Conservation (phyloP, 2,329 filamentous ascomycete species). For the Arthrobotrys sphaeroides region DNA sequence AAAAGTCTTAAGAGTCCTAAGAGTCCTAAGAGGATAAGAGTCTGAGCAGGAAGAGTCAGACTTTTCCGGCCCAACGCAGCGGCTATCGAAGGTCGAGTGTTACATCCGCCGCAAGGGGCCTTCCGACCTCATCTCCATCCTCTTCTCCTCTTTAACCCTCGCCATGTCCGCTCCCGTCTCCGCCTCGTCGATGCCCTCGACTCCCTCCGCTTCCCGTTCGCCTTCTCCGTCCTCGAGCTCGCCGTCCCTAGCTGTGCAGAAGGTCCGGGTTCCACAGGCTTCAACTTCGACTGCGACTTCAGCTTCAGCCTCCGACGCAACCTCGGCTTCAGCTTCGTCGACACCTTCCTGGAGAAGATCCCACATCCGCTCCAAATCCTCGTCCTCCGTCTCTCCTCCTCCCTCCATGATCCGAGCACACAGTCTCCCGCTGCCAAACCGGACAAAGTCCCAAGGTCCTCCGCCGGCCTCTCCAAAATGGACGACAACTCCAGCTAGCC, state of each 20-base stretch:
- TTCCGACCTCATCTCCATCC: constrained; percentile 41
- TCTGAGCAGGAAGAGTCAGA: too few species aligned
- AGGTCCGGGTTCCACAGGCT: constrained; percentile 63
- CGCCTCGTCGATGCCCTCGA: constrained; percentile 59
- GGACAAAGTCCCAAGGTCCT: constrained; percentile 32
- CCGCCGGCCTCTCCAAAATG: constrained; percentile 47
- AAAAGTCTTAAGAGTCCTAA: too few species aligned
- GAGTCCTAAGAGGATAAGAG: not conserved
- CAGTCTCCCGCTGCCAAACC: constrained; percentile 39
- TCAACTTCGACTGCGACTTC: constrained; percentile 64
- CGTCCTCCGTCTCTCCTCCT: constrained; percentile 44
- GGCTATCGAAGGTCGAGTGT: constrained; percentile 27
- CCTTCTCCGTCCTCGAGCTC: constrained; percentile 64
- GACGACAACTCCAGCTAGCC: constrained; percentile 48
- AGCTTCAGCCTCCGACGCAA: constrained; percentile 62
- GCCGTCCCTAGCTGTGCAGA: constrained; percentile 56
- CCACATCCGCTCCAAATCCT: constrained; percentile 48
- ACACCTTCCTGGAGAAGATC: constrained; percentile 30
- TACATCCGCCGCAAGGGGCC: constrained; percentile 34
- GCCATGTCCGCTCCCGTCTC: constrained; percentile 65
- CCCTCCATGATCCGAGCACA: constrained; percentile 50
- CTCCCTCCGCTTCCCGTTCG: constrained; percentile 62
- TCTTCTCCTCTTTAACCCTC: constrained; percentile 58
- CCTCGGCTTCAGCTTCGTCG: constrained; percentile 17
- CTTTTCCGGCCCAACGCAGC: not conserved